Conservation (phyloP, 306 rosid species). For the Malus asiatica region DNA sequence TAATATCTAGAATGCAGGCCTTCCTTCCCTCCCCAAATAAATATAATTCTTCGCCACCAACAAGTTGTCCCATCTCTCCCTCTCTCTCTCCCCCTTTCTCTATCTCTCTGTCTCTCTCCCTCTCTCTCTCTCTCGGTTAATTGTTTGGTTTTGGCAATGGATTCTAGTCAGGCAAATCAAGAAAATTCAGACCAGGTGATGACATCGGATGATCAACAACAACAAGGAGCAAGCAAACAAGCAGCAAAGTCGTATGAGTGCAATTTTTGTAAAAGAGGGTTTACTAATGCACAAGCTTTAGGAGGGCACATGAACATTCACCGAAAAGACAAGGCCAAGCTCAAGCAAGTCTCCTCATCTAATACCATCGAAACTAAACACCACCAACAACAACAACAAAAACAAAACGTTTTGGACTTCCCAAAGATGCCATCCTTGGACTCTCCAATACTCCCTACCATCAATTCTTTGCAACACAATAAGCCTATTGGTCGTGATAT, state of each 20-base stretch:
- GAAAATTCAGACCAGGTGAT: slow-evolving; percentile 12
- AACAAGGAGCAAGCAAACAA: slow-evolving; percentile 8
- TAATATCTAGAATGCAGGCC: slow-evolving; percentile 15
- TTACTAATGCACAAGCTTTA: slow-evolving; percentile 87
- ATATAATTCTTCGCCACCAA: slow-evolving; percentile 6
- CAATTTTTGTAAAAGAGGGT: slow-evolving; percentile 70
- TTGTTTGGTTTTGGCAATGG: slow-evolving; percentile 2
- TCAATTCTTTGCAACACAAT: neutral
- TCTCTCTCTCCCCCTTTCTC: neutral
- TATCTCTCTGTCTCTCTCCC: neutral
- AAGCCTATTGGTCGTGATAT: neutral
- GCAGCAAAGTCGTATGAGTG: slow-evolving; percentile 57
- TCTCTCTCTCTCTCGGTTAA: neutral
- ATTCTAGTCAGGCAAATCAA: slow-evolving; percentile 8
- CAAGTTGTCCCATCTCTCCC: slow-evolving; percentile 7
- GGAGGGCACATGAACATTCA: slow-evolving; percentile 96
- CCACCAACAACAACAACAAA: neutral
- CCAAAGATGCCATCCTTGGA: slow-evolving; percentile 23
- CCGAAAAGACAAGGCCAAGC: slow-evolving; percentile 70
- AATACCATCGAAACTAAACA: neutral
- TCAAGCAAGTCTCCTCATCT: slow-evolving; percentile 32
- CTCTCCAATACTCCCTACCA: neutral
- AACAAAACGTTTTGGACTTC: neutral
- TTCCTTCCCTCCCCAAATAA: neutral
- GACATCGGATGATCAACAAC: slow-evolving; percentile 15